Percentiles rank a stretch among this genome's conserved stretches.
These are phyloP conservation scores for Globisporangium heterothallicum DNA, from an alignment of 352 stramenopile genomes.

Conservation along the genomic window DNA sequence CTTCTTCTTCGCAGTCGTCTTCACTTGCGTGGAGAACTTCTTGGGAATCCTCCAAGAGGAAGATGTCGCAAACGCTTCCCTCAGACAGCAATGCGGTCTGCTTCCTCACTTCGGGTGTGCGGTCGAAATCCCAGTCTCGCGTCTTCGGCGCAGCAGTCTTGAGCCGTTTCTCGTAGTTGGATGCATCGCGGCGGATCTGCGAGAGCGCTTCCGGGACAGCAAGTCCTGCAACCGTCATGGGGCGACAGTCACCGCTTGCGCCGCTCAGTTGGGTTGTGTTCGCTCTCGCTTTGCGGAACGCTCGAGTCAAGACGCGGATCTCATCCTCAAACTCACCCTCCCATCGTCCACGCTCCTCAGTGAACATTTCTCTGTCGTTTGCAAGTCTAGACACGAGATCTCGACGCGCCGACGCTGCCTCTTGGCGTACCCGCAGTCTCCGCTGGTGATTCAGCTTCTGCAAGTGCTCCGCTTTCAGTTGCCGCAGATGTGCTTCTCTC, in stretches of 20 bases:
- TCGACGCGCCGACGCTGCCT: constrained; percentile 23
- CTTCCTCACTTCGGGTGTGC: neutral
- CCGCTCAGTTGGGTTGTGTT: constrained; percentile 3
- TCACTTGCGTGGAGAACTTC: constrained; percentile 17
- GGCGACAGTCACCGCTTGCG: constrained; percentile 9
- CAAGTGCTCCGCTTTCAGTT: constrained; percentile 29
- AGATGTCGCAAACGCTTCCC: constrained; percentile 10
- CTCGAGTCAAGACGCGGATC: constrained; percentile 33
- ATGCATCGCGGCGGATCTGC: constrained; percentile 36
- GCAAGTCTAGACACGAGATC: constrained; percentile 17
- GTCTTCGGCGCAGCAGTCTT: constrained; percentile 29
- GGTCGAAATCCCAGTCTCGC: neutral
- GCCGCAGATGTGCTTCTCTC: constrained; percentile 16
- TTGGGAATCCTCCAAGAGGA: constrained; percentile 28
- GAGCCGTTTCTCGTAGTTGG: constrained; percentile 35
- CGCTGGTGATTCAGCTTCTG: constrained; percentile 35
- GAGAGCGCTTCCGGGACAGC: constrained; percentile 39
- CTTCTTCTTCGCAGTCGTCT: constrained; percentile 19
- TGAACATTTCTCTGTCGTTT: constrained; percentile 21
- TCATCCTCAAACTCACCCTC: constrained; percentile 47
- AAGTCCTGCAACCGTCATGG: constrained; percentile 51
- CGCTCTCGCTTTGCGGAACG: constrained; percentile 33
- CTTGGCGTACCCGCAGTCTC: constrained; percentile 26
- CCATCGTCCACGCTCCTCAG: constrained; percentile 35
- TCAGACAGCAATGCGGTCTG: neutral